These are phyloP conservation scores for Coemansia sp. DNA, from an alignment of 192 early-diverging fungal genomes.

Conservation along the genomic window DNA sequence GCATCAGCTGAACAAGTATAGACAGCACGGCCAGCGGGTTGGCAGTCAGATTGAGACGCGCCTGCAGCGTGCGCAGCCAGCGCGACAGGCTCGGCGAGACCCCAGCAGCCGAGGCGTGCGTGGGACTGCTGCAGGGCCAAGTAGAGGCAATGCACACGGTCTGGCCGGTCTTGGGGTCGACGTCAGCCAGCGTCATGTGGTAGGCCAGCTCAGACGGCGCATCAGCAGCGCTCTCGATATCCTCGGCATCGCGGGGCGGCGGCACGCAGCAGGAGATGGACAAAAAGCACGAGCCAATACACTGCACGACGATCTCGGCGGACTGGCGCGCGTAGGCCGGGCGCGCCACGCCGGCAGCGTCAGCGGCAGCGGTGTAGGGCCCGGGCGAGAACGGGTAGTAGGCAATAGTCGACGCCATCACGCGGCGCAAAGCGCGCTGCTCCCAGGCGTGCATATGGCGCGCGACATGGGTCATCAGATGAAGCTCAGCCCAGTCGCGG, in stretches of 20 bases:
- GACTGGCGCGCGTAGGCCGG: too few species aligned
- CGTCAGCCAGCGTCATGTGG: conserved; percentile 45
- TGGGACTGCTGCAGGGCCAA: conserved; percentile 30
- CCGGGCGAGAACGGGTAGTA: conserved; percentile 39
- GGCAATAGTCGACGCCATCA: conserved; percentile 32
- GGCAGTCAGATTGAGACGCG: conserved; percentile 35
- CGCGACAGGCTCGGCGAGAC: conserved; percentile 36
- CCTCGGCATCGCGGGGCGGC: conserved; percentile 29
- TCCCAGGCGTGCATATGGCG: conserved; percentile 45
- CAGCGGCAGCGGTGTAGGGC: conserved; percentile 36
- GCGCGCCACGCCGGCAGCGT: conserved; percentile 28
- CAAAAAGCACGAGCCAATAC: conserved; percentile 30
- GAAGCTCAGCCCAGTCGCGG: conserved; percentile 49
- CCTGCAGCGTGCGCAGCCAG: conserved; percentile 45
- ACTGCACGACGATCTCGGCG: conserved; percentile 40
- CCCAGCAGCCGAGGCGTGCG: conserved; percentile 11
- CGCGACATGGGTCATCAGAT: conserved; percentile 45
- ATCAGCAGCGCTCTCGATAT: conserved; percentile 18
- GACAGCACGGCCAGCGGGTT: conserved; percentile 30
- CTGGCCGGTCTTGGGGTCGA: conserved; percentile 24
- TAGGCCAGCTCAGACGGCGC: conserved; percentile 34
- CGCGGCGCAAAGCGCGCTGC: conserved; percentile 29
- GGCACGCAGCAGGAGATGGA: conserved; percentile 48
- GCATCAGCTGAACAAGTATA: conserved; percentile 43
- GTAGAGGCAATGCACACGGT: conserved; percentile 40